Evolutionary conservation across 192 early-diverging fungal species (phyloP).

Genomic region (Linderina pennispora): DNA sequence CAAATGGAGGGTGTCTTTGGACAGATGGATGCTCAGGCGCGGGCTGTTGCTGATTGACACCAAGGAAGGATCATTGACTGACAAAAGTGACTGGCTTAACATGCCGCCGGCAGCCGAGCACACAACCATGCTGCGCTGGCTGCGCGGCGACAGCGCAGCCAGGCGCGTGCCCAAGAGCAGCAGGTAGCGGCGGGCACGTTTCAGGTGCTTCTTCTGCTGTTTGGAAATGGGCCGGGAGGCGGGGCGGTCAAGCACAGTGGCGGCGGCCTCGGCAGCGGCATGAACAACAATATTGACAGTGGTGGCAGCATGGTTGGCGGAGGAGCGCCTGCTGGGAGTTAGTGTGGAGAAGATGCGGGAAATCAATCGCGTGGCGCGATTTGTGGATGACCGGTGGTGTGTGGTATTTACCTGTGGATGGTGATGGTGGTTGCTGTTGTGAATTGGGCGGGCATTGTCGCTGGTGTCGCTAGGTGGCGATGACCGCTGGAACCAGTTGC

Average conservation of each 20-base stretch:
- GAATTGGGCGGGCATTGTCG: too few species aligned
- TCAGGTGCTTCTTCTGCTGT: too few species aligned
- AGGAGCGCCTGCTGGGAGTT: background rate
- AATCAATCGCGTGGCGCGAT: background rate
- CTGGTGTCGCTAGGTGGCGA: background rate
- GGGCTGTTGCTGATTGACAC: background rate
- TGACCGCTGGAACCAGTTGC: slow-evolving; percentile 23
- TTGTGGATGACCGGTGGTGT: background rate
- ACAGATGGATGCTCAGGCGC: background rate
- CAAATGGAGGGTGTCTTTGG: background rate
- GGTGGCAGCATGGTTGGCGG: background rate
- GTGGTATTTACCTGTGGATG: slow-evolving; percentile 7
- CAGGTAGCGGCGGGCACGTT: too few species aligned
- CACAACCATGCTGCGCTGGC: background rate
- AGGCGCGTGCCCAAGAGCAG: background rate
- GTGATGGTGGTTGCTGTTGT: background rate
- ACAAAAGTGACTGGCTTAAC: background rate
- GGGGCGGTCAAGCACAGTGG: background rate
- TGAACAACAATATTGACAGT: background rate
- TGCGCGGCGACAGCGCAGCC: background rate
- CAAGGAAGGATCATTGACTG: background rate
- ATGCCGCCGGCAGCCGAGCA: background rate
- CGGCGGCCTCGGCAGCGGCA: background rate
- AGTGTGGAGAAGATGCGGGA: too few species aligned
- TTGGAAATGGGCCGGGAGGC: too few species aligned